Percentiles rank a stretch among this genome's conserved stretches.
Evolutionary conservation across 352 stramenopile genomes (phyloP).

Genomic region (Peronospora destructor): DNA sequence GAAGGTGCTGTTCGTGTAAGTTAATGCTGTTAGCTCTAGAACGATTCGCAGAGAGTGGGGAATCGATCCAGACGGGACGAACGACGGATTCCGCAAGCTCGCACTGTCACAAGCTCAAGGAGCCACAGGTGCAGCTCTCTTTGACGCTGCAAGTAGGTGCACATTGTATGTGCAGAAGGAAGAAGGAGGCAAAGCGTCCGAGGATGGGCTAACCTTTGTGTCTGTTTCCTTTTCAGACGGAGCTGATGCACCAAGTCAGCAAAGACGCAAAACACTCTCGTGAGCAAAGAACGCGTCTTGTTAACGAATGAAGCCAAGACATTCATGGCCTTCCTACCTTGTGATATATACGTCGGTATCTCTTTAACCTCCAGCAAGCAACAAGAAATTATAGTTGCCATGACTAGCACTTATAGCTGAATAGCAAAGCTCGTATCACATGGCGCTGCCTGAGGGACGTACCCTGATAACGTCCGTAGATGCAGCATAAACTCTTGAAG

Average conservation of each 20-base stretch:
- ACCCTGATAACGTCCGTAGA: slow-evolving; percentile 46
- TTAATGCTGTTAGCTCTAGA: no score
- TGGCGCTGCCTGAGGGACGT: slow-evolving; percentile 43
- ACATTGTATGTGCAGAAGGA: slow-evolving; percentile 2
- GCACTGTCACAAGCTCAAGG: slow-evolving; percentile 28
- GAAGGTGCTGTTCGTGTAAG: slow-evolving; percentile 45
- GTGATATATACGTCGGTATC: not conserved
- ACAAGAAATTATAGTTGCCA: not conserved
- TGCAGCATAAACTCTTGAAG: slow-evolving; percentile 54
- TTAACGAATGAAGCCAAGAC: slow-evolving; percentile 13
- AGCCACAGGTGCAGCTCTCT: slow-evolving; percentile 37
- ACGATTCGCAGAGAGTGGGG: slow-evolving; percentile 27
- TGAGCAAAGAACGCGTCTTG: slow-evolving; percentile 2
- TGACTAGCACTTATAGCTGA: slow-evolving; percentile 27
- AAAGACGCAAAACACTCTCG: no score
- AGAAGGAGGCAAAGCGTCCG: slow-evolving; percentile 2
- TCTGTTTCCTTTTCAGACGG: no score
- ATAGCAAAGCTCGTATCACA: slow-evolving; percentile 53
- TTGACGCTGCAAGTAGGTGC: slow-evolving; percentile 45
- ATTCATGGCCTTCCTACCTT: slow-evolving; percentile 1
- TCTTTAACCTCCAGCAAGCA: not conserved
- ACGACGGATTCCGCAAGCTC: slow-evolving; percentile 17
- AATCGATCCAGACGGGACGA: slow-evolving; percentile 13
- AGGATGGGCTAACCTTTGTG: slow-evolving; percentile 11
- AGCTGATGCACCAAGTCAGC: no score